A percentile compares a stretch with the other conserved stretches of the same genome.
Conservation (phyloP, 148 eudicot genomes). For the Rhododendron vialii region DNA sequence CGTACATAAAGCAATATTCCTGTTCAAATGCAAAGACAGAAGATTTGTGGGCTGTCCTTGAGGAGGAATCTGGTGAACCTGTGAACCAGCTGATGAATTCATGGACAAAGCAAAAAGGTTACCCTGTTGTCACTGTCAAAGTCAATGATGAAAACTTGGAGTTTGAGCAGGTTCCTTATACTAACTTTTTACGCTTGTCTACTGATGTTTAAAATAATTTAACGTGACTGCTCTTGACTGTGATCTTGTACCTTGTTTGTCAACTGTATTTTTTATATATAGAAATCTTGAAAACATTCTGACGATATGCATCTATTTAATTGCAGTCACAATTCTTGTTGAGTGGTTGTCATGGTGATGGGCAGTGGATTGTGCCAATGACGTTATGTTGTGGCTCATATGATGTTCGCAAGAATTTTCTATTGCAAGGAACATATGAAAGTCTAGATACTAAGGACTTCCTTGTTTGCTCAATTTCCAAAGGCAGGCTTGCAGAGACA, state of each 20-base stretch:
- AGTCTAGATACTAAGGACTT: slow-evolving; percentile 44
- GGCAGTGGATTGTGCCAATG: slow-evolving; percentile 93
- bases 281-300: not conserved
- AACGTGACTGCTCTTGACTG: not conserved
- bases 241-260: not conserved
- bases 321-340: slow-evolving; percentile 71
- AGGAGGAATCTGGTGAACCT: slow-evolving; percentile 87
- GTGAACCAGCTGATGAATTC: slow-evolving; percentile 83
- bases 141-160: slow-evolving; percentile 57
- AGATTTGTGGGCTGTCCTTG: slow-evolving; percentile 90
- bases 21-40: slow-evolving; percentile 97
- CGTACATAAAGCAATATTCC: slow-evolving; percentile 72
- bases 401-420: slow-evolving; percentile 55
- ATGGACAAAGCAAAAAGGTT: slow-evolving; percentile 96
- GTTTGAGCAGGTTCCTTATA: slow-evolving; percentile 66
- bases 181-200: not conserved
- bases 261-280: not conserved
- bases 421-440: slow-evolving; percentile 63
- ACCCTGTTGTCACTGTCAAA: slow-evolving; percentile 83
- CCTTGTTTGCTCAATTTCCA: slow-evolving; percentile 18
- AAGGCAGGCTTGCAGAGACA: slow-evolving; percentile 9
- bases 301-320: slow-evolving; percentile 5
- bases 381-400: slow-evolving; percentile 77
- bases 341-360: slow-evolving; percentile 71
- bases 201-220: not conserved